Conservation (phyloP, 495 filamentous ascomycete species). For the Neurospora terricola region DNA sequence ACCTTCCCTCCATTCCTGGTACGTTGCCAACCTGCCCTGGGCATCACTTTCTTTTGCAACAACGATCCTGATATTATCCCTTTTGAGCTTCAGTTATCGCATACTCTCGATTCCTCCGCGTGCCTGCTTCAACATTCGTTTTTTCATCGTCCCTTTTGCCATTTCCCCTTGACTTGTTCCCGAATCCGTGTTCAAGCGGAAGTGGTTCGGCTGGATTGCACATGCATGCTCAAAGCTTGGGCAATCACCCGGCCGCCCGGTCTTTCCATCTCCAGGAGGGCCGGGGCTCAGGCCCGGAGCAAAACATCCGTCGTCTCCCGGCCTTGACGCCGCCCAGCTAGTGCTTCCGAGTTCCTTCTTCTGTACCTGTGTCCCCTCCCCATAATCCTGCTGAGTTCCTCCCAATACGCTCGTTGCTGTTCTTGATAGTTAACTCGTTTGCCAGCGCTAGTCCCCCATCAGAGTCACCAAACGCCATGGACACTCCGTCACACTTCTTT, state of each 20-base stretch:
- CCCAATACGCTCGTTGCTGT: neutral
- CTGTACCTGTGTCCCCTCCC: neutral
- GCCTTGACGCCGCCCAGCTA: neutral
- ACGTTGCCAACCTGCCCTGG: neutral
- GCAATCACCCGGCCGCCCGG: neutral
- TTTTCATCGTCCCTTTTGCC: neutral
- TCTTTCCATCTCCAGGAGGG: slow-evolving; percentile 1
- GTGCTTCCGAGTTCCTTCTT: neutral
- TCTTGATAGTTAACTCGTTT: neutral
- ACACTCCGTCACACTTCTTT: slow-evolving; percentile 20
- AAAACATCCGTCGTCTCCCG: neutral
- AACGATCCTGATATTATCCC: neutral
- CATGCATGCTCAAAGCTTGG: neutral
- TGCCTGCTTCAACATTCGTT: neutral
- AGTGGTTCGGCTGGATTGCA: neutral
- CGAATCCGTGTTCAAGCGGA: neutral
- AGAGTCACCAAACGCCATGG: slow-evolving; percentile 10
- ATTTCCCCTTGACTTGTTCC: neutral
- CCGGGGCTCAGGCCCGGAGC: slow-evolving; percentile 12
- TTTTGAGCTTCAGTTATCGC: neutral
- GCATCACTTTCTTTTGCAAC: neutral
- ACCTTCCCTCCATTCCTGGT: neutral
- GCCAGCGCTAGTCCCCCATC: neutral
- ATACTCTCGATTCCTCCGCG: neutral
- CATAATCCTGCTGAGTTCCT: neutral